Conservation (phyloP, 2,329 filamentous ascomycete genomes). For the Penicillium aurantiogriseum region DNA sequence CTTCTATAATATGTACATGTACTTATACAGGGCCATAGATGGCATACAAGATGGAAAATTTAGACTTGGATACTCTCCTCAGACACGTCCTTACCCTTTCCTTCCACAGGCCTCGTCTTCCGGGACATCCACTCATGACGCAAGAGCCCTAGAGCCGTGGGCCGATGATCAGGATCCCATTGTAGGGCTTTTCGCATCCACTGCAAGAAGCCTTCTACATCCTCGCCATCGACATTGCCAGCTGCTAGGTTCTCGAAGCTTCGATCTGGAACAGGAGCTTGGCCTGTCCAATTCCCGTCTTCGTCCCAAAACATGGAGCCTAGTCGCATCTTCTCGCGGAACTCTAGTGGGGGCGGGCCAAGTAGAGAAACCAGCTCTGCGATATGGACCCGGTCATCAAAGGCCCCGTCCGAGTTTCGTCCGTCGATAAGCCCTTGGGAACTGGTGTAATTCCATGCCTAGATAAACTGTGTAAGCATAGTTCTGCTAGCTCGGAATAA, state of each 20-base stretch:
- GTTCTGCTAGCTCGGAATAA: too few relatives aligned
- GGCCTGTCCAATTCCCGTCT: slow-evolving; percentile 20
- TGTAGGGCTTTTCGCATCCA: slow-evolving; percentile 31
- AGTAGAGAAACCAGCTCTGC: slow-evolving; percentile 26
- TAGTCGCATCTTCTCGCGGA: slow-evolving; percentile 16
- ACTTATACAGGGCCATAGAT: not conserved
- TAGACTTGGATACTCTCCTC: not conserved
- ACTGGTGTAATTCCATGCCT: slow-evolving; percentile 7
- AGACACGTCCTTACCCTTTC: not conserved
- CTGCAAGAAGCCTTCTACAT: slow-evolving; percentile 26
- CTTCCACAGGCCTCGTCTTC: not conserved
- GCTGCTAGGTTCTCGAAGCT: slow-evolving; percentile 9
- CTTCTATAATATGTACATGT: not conserved
- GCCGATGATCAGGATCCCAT: slow-evolving; percentile 28
- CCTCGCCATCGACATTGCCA: slow-evolving; percentile 20
- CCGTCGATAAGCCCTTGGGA: slow-evolving; percentile 11
- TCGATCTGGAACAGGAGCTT: slow-evolving; percentile 18
- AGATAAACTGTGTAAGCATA: not conserved
- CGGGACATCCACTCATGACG: slow-evolving; percentile 39
- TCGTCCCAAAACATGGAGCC: slow-evolving; percentile 26
- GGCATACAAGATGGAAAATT: not conserved
- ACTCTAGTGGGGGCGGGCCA: slow-evolving; percentile 15
- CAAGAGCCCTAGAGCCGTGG: slow-evolving; percentile 36
- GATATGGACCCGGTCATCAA: slow-evolving; percentile 24
- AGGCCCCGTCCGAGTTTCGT: slow-evolving; percentile 19